A percentile compares a stretch with the other conserved stretches of the same genome.
phyloP scores from a whole-genome alignment of 2,329 filamentous ascomycete genomes.

The Venturiaceae sp. region DNA sequence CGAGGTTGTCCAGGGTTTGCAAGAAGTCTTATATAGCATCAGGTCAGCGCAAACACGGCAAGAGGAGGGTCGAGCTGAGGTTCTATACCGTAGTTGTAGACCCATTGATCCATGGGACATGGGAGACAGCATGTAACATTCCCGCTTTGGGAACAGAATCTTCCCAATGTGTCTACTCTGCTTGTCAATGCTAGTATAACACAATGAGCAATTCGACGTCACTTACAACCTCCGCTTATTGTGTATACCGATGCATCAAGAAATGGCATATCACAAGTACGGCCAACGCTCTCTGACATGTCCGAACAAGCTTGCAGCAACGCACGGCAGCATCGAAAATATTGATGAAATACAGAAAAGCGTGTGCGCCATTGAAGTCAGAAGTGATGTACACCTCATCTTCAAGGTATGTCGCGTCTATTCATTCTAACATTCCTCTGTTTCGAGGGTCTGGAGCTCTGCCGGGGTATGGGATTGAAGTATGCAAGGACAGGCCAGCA shows the following conservation, averaged over 20 bases:
- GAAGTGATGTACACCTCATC: background rate
- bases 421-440: background rate
- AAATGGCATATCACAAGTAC: constrained; percentile 4
- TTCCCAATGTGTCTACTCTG: constrained; percentile 45
- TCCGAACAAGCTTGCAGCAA: background rate
- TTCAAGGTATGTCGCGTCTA: background rate
- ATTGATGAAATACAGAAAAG: background rate
- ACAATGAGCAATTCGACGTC: no score
- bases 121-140: constrained; percentile 66
- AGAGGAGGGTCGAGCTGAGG: constrained; percentile 18
- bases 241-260: background rate
- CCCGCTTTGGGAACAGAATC: constrained; percentile 28
- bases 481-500: background rate
- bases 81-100: constrained; percentile 42
- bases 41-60: constrained; percentile 3
- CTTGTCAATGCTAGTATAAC: constrained; percentile 14
- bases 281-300: background rate
- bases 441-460: background rate
- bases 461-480: background rate
- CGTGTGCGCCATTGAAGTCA: background rate
- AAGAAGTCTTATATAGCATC: background rate
- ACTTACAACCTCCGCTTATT: constrained; percentile 3
- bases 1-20: constrained; percentile 36
- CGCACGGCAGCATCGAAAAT: background rate
- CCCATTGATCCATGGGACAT: constrained; percentile 72